Conservation (phyloP, 768 basidiomycete species). For the Lanmaoa rubissima region DNA sequence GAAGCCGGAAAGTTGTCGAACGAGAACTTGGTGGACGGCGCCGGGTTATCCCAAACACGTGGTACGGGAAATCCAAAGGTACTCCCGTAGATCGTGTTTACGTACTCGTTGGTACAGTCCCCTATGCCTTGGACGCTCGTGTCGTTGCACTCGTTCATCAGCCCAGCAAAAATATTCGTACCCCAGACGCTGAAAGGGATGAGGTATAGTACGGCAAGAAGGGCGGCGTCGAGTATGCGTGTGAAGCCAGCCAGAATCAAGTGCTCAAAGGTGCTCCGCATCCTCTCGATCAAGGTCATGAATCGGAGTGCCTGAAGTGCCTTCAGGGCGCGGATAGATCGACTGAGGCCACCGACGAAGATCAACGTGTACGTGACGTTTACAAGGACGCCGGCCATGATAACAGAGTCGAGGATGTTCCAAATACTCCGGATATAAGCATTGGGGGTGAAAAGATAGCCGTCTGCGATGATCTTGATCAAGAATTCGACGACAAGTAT, state of each 20-base stretch:
- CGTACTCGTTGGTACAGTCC: slow-evolving; percentile 76
- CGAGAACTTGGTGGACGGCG: slow-evolving; percentile 77
- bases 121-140: slow-evolving; percentile 43
- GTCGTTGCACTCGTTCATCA: slow-evolving; percentile 86
- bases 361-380: slow-evolving; percentile 72
- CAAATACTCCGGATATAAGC: slow-evolving; percentile 90
- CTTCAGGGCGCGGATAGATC: slow-evolving; percentile 83
- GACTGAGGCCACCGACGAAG: slow-evolving; percentile 74
- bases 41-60: slow-evolving; percentile 86
- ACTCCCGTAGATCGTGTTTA: slow-evolving; percentile 56
- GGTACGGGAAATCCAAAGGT: slow-evolving; percentile 74
- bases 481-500: slow-evolving; percentile 76
- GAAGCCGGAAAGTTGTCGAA: slow-evolving; percentile 87
- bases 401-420: slow-evolving; percentile 87
- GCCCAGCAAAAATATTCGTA: slow-evolving; percentile 85
- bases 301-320: slow-evolving; percentile 85
- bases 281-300: slow-evolving; percentile 84
- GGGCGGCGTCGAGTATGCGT: slow-evolving; percentile 85
- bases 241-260: slow-evolving; percentile 82
- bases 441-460: slow-evolving; percentile 86
- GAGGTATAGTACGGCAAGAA: slow-evolving; percentile 89
- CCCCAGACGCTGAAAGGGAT: slow-evolving; percentile 94
- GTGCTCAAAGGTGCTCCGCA: slow-evolving; percentile 83
- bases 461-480: slow-evolving; percentile 92
- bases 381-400: slow-evolving; percentile 73